Conservation (phyloP, 768 basidiomycete genomes). For the Termitomyces sp. region DNA sequence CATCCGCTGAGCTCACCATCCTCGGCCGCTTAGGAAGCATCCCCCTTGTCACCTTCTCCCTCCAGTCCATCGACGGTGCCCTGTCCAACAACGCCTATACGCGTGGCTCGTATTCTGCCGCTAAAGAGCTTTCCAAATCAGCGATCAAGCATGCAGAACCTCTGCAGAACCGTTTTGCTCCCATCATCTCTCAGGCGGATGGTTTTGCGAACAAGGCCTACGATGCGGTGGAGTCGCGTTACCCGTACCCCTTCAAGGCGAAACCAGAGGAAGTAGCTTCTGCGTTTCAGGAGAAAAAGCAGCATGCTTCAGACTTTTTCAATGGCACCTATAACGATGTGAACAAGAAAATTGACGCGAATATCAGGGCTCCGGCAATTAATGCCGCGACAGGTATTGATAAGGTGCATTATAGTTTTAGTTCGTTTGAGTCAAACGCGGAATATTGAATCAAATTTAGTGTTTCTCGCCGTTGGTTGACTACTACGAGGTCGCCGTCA, state of each 20-base stretch:
- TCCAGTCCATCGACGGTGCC: conserved; percentile 53
- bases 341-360: conserved; percentile 43
- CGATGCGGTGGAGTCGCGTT: conserved; percentile 65
- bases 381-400: conserved; percentile 65
- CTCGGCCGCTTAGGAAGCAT: conserved; percentile 64
- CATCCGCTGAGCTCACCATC: conserved; percentile 53
- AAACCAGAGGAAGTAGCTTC: conserved; percentile 66
- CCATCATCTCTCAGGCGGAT: conserved; percentile 59
- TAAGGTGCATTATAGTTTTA: conserved; percentile 42
- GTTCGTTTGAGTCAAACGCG: conserved; percentile 5
- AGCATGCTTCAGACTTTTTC: conserved; percentile 47
- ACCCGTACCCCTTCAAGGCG: conserved; percentile 71
- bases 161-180: conserved; percentile 57
- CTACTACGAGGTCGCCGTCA: conserved; percentile 56
- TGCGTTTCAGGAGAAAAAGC: conserved; percentile 51
- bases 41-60: conserved; percentile 61
- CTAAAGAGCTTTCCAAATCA: conserved; percentile 51
- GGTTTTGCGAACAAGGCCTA: conserved; percentile 68
- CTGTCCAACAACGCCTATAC: conserved; percentile 58
- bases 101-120: conserved; percentile 58
- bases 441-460: conserved; percentile 25
- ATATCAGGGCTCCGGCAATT: conserved; percentile 56
- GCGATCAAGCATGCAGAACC: conserved; percentile 64
- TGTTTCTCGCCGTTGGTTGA: conserved; percentile 72
- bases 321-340: conserved; percentile 36